Conservation (phyloP, 208 protist species). For the Leishmania lainsoni region DNA sequence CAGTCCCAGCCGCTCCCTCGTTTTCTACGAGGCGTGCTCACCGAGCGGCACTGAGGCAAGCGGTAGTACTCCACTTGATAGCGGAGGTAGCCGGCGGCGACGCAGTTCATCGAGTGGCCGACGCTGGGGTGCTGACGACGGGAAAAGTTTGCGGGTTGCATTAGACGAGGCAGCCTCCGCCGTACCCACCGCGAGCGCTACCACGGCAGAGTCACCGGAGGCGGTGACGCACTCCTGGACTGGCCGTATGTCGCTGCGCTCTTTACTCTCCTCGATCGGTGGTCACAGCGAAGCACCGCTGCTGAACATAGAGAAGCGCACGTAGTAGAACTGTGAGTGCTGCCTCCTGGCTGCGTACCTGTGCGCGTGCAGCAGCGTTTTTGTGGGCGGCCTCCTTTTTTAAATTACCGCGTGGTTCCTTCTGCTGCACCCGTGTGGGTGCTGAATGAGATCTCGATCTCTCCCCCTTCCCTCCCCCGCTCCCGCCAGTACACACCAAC, state of each 20-base stretch:
- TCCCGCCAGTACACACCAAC: neutral
- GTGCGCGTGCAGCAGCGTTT: no score
- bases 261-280: slow-evolving; percentile 35
- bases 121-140: neutral
- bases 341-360: no score
- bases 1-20: slow-evolving; percentile 62
- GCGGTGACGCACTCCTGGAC: slow-evolving; percentile 43
- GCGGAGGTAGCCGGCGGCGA: neutral
- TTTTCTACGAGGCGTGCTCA: slow-evolving; percentile 68
- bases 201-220: slow-evolving; percentile 20
- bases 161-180: slow-evolving; percentile 15
- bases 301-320: neutral
- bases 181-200: neutral
- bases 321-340: neutral
- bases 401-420: no score
- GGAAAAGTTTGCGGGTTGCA: slow-evolving; percentile 10
- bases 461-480: neutral
- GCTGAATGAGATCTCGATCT: neutral
- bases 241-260: slow-evolving; percentile 42
- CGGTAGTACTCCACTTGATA: neutral
- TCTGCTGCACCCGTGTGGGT: neutral
- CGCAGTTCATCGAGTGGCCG: neutral
- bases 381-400: no score
- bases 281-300: slow-evolving; percentile 20
- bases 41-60: slow-evolving; percentile 14